Conservation (phyloP, 2,329 filamentous ascomycete species). For the Stachybotrys echinatus region DNA sequence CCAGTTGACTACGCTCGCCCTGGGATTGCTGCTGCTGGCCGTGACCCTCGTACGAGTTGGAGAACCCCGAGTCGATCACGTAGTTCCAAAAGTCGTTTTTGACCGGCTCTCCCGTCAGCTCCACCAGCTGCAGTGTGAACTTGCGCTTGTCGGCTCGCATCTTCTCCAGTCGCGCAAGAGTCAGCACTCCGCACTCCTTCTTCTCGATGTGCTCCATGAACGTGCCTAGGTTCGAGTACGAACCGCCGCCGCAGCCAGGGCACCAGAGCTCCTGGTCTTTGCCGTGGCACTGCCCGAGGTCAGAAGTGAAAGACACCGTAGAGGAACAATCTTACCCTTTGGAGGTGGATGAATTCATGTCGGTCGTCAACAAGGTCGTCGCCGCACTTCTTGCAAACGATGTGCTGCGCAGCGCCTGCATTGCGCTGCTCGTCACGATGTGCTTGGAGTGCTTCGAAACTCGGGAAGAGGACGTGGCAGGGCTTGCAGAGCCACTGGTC, state of each 20-base stretch:
- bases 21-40: neutral
- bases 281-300: constrained; percentile 28
- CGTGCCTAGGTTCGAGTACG: constrained; percentile 28
- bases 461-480: constrained; percentile 20
- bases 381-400: constrained; percentile 33
- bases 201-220: constrained; percentile 43
- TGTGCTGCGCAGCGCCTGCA: constrained; percentile 17
- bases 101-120: constrained; percentile 16
- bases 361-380: constrained; percentile 25
- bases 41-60: neutral
- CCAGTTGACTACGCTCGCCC: neutral
- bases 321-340: constrained; percentile 23
- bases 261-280: constrained; percentile 36
- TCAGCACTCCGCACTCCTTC: constrained; percentile 31
- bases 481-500: constrained; percentile 19
- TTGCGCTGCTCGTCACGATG: constrained; percentile 23
- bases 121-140: constrained; percentile 25
- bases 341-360: constrained; percentile 26
- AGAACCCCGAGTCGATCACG: constrained; percentile 9
- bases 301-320: constrained; percentile 5
- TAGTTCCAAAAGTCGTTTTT: constrained; percentile 20
- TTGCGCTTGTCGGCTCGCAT: constrained; percentile 29
- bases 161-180: constrained; percentile 21
- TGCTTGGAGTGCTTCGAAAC: constrained; percentile 14
- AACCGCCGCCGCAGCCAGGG: constrained; percentile 35